Percentiles rank a stretch among this genome's conserved stretches.
These are phyloP conservation scores for Zygotorulaspora sp. DNA, from an alignment of 805 yeast species.

Conservation along the genomic window DNA sequence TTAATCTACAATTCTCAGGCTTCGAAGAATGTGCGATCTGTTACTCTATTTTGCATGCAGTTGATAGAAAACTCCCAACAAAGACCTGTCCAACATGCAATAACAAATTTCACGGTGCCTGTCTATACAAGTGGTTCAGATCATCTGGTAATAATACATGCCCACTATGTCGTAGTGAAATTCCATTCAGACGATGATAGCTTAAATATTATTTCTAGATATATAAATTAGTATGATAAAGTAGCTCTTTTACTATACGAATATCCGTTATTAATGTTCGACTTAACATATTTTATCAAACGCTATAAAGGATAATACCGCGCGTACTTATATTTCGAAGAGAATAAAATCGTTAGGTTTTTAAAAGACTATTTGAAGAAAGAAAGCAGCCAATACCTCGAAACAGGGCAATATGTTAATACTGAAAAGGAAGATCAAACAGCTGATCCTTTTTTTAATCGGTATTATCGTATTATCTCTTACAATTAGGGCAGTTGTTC, in stretches of 20 bases:
- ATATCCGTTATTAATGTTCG: neutral
- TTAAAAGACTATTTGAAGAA: too few species aligned
- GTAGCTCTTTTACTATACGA: too few species aligned
- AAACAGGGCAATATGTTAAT: conserved; percentile 17
- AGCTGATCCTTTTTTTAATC: conserved; percentile 11
- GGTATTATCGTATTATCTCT: conserved; percentile 13
- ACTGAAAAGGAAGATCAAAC: conserved; percentile 25
- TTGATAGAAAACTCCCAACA: conserved; percentile 85
- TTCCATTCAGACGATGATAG: conserved; percentile 29
- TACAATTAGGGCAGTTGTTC: conserved; percentile 21
- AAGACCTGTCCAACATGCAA: conserved; percentile 85
- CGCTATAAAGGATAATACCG: neutral
- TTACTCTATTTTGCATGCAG: conserved; percentile 79
- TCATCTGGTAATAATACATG: conserved; percentile 90
- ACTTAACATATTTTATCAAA: neutral
- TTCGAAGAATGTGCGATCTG: conserved; percentile 97
- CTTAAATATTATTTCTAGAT: too few species aligned
- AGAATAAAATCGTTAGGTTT: too few species aligned
- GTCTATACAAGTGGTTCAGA: conserved; percentile 95
- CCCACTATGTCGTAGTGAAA: conserved; percentile 75
- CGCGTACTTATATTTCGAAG: too few species aligned
- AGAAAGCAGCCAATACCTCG: too few species aligned
- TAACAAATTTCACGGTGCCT: conserved; percentile 92
- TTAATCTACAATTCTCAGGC: conserved; percentile 81
- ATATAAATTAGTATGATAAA: too few species aligned